Percentiles rank a stretch among this genome's conserved stretches.
Evolutionary conservation across 2,329 filamentous ascomycete genomes (phyloP).

Genomic region (Trichoderma endophyticum): DNA sequence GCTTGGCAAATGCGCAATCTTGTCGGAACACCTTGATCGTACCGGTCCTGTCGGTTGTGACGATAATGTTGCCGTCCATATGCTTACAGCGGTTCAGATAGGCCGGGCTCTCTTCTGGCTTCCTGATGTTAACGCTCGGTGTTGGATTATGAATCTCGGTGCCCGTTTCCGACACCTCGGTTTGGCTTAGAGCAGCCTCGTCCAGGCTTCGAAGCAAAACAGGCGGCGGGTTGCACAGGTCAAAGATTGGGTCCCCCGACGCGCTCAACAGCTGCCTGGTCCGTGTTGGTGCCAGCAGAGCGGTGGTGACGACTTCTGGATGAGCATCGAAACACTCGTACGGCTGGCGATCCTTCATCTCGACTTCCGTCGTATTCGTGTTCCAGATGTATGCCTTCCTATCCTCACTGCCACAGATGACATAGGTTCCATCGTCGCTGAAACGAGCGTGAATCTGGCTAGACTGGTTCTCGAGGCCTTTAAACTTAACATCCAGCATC

Average conservation of each 20-base stretch:
- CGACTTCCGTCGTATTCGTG: constrained; percentile 46
- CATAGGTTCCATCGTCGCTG: constrained; percentile 79
- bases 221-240: constrained; percentile 91
- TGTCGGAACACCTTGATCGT: constrained; percentile 93
- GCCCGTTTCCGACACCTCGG: constrained; percentile 36
- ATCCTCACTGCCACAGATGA: constrained; percentile 93
- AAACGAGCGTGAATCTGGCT: constrained; percentile 90
- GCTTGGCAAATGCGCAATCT: constrained; percentile 82
- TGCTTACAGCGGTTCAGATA: constrained; percentile 77
- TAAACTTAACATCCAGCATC: constrained; percentile 81
- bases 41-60: constrained; percentile 85
- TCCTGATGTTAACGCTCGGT: constrained; percentile 34
- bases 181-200: constrained; percentile 51
- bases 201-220: constrained; percentile 75
- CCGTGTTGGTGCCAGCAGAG: constrained; percentile 75
- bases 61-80: constrained; percentile 79
- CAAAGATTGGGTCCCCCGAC: constrained; percentile 90
- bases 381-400: constrained; percentile 89
- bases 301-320: constrained; percentile 82
- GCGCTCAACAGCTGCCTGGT: constrained; percentile 74
- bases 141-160: constrained; percentile 27
- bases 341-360: constrained; percentile 74
- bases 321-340: constrained; percentile 91
- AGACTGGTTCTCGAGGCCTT: constrained; percentile 83
- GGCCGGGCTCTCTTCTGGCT: constrained; percentile 67